Base-by-base conservation (phyloP, 2,329 filamentous ascomycete species). In the Thermoascus crustaceus region DNA sequence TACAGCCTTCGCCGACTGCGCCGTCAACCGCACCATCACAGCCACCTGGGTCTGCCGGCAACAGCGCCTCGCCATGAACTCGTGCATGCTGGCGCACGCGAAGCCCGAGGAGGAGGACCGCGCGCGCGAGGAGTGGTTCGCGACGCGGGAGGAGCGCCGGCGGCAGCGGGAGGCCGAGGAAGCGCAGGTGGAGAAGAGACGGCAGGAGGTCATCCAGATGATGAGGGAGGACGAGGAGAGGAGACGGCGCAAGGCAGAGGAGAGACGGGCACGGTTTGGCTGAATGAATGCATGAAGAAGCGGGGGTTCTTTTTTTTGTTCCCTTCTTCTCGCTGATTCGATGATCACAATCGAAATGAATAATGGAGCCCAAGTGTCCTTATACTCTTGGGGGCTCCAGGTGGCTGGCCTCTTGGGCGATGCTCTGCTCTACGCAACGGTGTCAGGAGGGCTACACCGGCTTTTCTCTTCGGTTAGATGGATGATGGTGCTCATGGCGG, bases 121-220 rank as follows among this genome's bases (percentile, higher is more conserved):
- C 16, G 91, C 91, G 44, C 72, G 91, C 34, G 84, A 87, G 61
- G 87, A 96, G 58, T 98, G 91, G 91, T 96, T 96, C 60, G 76
- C 78, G 34, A 72, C 76, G 44, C 74, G 85, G 34, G 70, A 85
- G 49, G 76, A 86, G 64, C 72, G 88, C 37, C 74, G 78, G 49
- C 67, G 67, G 38, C 77, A 82, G 60, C 67, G 78, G 23, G 80
- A 86, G 60, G 70, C 72, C 43, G 78, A 80, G 50, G 70, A 73
- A 25, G 47, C 44, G 13, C 49, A 41, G 33, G 59, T 60, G 3
- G 61, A 66, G 46, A 53, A 54, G 42, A 52, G 59, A 30, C 58
- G 63, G 38, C 50, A 47, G 44, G 58, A 67, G 37, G 55, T 68
- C 8, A 62, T 68, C 37, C 40, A 41, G 11, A 53, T 64, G 55